Base-by-base conservation (phyloP, 345 rosid genomes). In the Rubroshorea leprosula region DNA sequence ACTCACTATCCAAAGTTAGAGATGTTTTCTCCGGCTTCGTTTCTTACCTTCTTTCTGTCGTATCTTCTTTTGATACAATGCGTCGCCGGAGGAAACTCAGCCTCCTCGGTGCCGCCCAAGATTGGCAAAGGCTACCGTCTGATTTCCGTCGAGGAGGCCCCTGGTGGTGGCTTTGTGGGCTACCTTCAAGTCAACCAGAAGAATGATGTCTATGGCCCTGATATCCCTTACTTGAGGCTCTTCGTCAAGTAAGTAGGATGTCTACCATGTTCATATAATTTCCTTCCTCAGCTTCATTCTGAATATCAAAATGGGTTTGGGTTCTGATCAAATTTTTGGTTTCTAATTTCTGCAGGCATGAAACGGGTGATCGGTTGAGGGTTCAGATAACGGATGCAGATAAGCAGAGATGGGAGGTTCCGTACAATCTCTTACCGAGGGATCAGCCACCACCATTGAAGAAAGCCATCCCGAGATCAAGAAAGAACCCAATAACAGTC, bases 321-420 rank as follows among this genome's bases (percentile, higher is more conserved):
- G 35, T 3, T 29, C 5, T 9, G 9, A 3, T 29, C 9, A 29
- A 35, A 6, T n/a, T n/a, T n/a, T n/a, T 35, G 7, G 41, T 35
- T 35, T 35, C 11, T 1, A 13, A 2, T 54, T 62, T 52, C n/a
- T 60, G 6, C 81, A 93, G 99, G 74, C 97, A 87, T 56, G 99
- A 94, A 49, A 80, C 86, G 5, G 72, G 74, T 10, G 75, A 67
- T 41, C 95, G 99, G 27, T 72, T 94, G 50, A 81, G 96, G 56
- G 96, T 94, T 6, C 81, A 76, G 74, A 87, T 90, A 53, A 90
- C 97, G 1, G 99, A 94, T 72, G 92, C 99, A 0, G 67, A 64
- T 73, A 80, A 87, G 63, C 84, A 76, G 73, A 66, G 99, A 66
- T 94, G 99, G 99, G 97, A 90, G 69, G 93, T 94, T 2, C 99